Conservation (phyloP, 768 basidiomycete species). For the Leucosporidium yakuticum region DNA sequence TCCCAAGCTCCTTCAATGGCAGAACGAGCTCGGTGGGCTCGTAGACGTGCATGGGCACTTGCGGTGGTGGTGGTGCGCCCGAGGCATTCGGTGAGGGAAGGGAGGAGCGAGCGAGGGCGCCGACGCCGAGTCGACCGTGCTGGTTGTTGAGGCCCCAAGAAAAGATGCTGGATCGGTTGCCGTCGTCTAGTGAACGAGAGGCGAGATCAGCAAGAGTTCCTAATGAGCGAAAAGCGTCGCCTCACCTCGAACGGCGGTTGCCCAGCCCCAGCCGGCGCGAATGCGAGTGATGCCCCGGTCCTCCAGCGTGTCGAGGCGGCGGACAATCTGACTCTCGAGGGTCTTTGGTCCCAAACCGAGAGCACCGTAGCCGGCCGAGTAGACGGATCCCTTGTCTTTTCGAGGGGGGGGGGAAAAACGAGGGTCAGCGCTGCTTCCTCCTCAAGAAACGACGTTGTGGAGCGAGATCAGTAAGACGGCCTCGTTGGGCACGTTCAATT, state of each 20-base stretch:
- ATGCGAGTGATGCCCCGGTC: constrained; percentile 18
- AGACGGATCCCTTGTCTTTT: constrained; percentile 24
- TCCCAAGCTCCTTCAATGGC: constrained; percentile 11
- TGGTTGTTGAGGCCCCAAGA: constrained; percentile 26
- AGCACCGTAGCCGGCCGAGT: constrained; percentile 25
- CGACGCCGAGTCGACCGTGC: constrained; percentile 20
- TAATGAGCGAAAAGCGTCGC: too few relatives aligned
- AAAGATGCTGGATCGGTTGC: not conserved
- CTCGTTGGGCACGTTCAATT: not conserved
- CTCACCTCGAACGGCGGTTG: constrained; percentile 23
- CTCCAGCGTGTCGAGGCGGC: constrained; percentile 9
- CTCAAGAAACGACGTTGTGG: not conserved
- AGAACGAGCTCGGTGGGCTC: constrained; percentile 12
- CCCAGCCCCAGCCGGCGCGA: constrained; percentile 25
- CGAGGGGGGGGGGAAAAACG: not conserved
- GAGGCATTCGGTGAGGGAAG: not conserved
- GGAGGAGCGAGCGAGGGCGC: constrained; percentile 1
- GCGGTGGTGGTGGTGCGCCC: not conserved
- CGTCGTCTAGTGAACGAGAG: not conserved
- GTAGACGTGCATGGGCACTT: constrained; percentile 1
- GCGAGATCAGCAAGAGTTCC: not conserved
- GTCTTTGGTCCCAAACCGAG: constrained; percentile 4
- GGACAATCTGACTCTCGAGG: not conserved
- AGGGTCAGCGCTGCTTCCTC: not conserved
- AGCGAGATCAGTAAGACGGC: not conserved